phyloP scores from a whole-genome alignment of 2,329 filamentous ascomycete genomes.

The Phaeophleospora eucalypticola region DNA sequence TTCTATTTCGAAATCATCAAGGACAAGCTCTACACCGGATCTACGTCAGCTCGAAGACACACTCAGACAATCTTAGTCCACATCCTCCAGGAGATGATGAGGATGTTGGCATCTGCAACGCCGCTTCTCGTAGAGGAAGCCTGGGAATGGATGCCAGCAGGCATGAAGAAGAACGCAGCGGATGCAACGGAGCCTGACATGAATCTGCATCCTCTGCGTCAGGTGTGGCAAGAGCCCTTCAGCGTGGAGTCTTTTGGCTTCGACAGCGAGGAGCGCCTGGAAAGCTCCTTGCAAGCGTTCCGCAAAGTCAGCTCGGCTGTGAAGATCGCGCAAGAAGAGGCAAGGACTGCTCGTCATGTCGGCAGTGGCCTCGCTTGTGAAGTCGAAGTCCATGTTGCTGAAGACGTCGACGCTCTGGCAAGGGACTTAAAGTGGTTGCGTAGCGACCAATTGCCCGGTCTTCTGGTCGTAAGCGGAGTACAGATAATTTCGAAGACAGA shows the following conservation, averaged over 20 bases:
- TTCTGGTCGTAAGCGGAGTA: constrained; percentile 43
- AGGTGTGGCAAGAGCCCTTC: constrained; percentile 26
- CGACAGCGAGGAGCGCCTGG: constrained; percentile 40
- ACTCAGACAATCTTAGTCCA: constrained; percentile 55
- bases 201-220: constrained; percentile 24
- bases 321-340: constrained; percentile 70
- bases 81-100: constrained; percentile 68
- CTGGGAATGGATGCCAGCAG: constrained; percentile 68
- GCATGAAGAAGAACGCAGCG: constrained; percentile 20
- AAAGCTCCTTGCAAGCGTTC: constrained; percentile 40
- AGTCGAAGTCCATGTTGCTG: constrained; percentile 50
- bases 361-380: constrained; percentile 77
- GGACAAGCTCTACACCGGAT: constrained; percentile 83
- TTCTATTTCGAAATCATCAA: constrained; percentile 94
- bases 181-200: neutral
- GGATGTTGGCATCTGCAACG: constrained; percentile 75
- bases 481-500: constrained; percentile 19
- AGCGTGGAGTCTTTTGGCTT: neutral
- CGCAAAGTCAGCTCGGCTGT: constrained; percentile 59
- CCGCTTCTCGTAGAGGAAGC: constrained; percentile 84
- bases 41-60: constrained; percentile 56
- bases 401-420: constrained; percentile 5
- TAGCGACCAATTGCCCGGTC: constrained; percentile 34
- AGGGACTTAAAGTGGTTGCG: constrained; percentile 15
- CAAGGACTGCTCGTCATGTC: constrained; percentile 65